Evolutionary conservation across 169 alveolate species (phyloP), one percentile per base, ranked within the genome.

Genomic region (Blepharisma undulans): DNA sequence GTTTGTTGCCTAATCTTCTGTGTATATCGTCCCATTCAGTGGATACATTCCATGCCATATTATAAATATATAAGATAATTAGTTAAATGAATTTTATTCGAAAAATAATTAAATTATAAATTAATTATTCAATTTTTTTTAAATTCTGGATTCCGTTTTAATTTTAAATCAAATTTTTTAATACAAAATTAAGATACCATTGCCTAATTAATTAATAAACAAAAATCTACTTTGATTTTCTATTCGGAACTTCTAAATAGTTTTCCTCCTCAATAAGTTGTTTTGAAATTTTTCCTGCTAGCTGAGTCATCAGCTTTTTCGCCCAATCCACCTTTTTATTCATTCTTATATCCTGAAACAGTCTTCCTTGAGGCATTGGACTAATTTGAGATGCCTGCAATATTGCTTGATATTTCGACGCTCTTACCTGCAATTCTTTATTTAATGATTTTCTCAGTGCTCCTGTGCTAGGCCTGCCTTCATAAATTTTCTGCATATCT

Each of bases 1-100:
- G 90, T 22, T 84, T 87, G 81, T 92, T 92, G 5, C 95, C 95
- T 33, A 92, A 34, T 90, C 89, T 92, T 36, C 91, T 91, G 66
- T 92, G 95, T 14, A 92, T 92, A 60, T 92, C 95, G 81, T 92
- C 95, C 95, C 95, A 92, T 90, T 92, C 93, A 29, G 95, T 92
- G 27, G 93, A 87, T 76, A 92, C 95, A 78, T 87, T 92, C 30
- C 89, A 90, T 84, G 95, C 93, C 93, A 92, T 92, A 3, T 48
- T 48, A 48, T 48, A 48, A 48, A 48, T 48, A 2, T 48, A 48
- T 48, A n/a, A n/a, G n/a, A n/a, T n/a, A n/a, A n/a, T n/a, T n/a
- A n/a, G n/a, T n/a, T n/a, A n/a, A n/a, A n/a, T n/a, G n/a, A n/a
- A n/a, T n/a, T n/a, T n/a, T n/a, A n/a, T n/a, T n/a, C n/a, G n/a